Conservation (phyloP, 768 basidiomycete genomes). For the Strobilomyces dryophilus region DNA sequence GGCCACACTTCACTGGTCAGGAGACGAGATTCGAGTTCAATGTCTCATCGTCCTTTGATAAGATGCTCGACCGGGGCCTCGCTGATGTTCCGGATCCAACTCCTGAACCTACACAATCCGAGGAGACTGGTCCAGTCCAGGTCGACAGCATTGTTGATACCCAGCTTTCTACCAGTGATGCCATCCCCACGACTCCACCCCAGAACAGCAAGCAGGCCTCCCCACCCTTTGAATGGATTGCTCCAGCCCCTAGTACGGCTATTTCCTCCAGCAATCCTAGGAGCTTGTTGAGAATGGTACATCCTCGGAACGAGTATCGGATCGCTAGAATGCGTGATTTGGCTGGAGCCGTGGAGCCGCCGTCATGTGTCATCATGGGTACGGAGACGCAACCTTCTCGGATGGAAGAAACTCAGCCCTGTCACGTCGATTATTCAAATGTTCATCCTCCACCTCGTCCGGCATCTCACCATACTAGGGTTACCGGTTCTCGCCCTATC, state of each 20-base stretch:
- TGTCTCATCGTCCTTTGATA: conserved; percentile 40
- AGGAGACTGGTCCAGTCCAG: conserved; percentile 6
- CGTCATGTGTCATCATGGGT: conserved; percentile 8
- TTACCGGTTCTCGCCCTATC: neutral
- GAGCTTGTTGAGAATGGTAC: conserved; percentile 31
- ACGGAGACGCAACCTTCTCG: conserved; percentile 16
- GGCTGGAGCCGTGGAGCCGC: conserved; percentile 18
- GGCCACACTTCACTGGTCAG: conserved; percentile 16
- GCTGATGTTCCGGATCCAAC: conserved; percentile 21
- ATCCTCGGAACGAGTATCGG: conserved; percentile 31
- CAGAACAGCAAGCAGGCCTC: conserved; percentile 5
- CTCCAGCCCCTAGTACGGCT: conserved; percentile 9
- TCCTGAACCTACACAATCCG: conserved; percentile 15
- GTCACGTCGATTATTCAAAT: neutral
- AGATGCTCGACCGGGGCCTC: conserved; percentile 34
- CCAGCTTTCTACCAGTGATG: conserved; percentile 1
- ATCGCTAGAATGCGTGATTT: conserved; percentile 24
- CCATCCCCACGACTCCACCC: neutral
- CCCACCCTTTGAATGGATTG: conserved; percentile 20
- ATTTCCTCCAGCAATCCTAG: conserved; percentile 26
- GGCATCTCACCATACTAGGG: neutral
- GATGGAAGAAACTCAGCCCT: conserved; percentile 18
- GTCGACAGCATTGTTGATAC: neutral
- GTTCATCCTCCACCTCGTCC: neutral
- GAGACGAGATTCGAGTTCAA: conserved; percentile 34